These are phyloP conservation scores for Rhipidocladum racemiflorum DNA, from an alignment of 176 grass and related monocot genomes.

Conservation along the genomic window DNA sequence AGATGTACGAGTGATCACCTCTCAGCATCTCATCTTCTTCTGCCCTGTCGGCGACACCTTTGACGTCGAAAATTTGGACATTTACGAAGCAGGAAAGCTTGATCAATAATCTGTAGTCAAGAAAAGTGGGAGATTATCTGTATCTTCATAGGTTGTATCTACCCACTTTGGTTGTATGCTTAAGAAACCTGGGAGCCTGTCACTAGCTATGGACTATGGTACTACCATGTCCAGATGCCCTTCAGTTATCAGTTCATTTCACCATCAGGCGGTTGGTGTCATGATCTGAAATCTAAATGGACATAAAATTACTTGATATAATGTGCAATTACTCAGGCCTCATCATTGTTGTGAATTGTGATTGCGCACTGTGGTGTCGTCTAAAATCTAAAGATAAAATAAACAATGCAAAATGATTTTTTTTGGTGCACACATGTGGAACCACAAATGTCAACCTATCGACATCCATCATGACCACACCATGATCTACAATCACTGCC, in stretches of 20 bases:
- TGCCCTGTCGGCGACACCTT: not conserved
- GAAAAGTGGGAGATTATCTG: constrained; percentile 31
- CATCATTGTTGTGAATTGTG: not conserved
- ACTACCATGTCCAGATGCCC: not conserved
- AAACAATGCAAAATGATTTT: not conserved
- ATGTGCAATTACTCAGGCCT: not conserved
- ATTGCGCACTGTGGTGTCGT: not conserved
- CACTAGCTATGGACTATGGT: constrained; percentile 24
- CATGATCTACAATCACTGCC: not conserved
- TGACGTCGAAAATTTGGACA: constrained; percentile 14
- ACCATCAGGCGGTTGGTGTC: not conserved
- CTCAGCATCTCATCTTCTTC: constrained; percentile 29
- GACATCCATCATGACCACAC: not conserved
- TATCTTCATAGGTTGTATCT: constrained; percentile 42
- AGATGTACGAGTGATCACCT: not conserved
- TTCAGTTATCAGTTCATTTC: constrained; percentile 19
- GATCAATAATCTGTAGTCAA: constrained; percentile 56
- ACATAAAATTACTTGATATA: constrained; percentile 2
- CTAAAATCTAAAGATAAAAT: not conserved
- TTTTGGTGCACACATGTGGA: not conserved
- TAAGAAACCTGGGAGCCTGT: constrained; percentile 16
- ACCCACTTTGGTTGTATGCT: constrained; percentile 31
- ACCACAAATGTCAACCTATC: not conserved
- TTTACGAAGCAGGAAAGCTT: constrained; percentile 32
- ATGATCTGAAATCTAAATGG: constrained; percentile 4